phyloP scores from a whole-genome alignment of 306 rosid genomes.

The Quercus suber region DNA sequence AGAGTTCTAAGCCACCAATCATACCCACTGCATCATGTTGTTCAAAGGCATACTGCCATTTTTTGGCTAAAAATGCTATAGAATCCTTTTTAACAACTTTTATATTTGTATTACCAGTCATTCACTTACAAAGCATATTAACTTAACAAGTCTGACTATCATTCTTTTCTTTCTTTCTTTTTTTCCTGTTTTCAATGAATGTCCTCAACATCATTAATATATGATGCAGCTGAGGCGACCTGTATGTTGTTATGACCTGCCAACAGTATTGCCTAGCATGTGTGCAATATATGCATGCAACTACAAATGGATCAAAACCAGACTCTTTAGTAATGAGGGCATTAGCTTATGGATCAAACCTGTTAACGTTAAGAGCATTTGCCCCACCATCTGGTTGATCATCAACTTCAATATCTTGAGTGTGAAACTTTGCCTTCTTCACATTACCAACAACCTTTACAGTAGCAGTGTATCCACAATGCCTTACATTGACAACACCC shows the following conservation, averaged over 20 bases:
- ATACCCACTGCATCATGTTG: neutral
- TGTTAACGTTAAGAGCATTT: slow-evolving; percentile 82
- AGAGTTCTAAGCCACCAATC: neutral
- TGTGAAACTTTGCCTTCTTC: slow-evolving; percentile 48
- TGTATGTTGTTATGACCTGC: neutral
- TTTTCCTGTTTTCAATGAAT: neutral
- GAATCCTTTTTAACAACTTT: neutral
- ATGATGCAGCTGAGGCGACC: neutral
- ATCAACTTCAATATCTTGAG: slow-evolving; percentile 59
- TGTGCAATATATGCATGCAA: neutral
- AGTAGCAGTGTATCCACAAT: slow-evolving; percentile 85
- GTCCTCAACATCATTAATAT: neutral
- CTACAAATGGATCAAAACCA: neutral
- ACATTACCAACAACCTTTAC: slow-evolving; percentile 67
- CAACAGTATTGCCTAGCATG: neutral
- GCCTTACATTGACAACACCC: slow-evolving; percentile 59
- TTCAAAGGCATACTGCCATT: neutral
- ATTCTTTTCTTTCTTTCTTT: neutral
- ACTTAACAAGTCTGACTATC: neutral
- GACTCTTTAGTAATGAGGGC: neutral
- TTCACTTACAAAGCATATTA: neutral
- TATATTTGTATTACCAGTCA: neutral
- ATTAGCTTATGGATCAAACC: slow-evolving; percentile 48
- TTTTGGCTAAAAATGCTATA: neutral
- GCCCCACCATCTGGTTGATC: slow-evolving; percentile 95